Evolutionary conservation across 2,329 filamentous ascomycete species (phyloP).

Genomic region (Exserohilum rostratum): DNA sequence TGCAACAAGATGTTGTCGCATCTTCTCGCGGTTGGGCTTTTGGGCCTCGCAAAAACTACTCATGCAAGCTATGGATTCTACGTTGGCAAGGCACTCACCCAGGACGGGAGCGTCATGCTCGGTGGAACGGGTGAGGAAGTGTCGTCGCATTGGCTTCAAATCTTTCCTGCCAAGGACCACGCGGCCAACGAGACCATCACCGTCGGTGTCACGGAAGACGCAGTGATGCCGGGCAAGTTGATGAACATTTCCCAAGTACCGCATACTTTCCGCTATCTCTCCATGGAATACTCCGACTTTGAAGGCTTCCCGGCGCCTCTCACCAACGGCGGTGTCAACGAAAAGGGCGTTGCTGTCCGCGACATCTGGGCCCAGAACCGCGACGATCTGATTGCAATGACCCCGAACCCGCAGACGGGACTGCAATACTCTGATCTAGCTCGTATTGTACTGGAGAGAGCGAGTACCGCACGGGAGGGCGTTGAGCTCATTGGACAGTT

Average conservation of each 20-base stretch:
- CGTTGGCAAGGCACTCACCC: constrained; percentile 54
- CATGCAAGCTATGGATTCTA: constrained; percentile 58
- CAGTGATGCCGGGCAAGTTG: constrained; percentile 44
- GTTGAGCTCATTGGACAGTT: constrained; percentile 52
- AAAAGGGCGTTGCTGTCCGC: constrained; percentile 50
- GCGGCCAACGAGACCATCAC: constrained; percentile 51
- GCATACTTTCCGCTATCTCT: constrained; percentile 45
- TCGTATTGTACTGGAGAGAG: constrained; percentile 50
- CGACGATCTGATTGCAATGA: constrained; percentile 50
- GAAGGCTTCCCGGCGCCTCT: constrained; percentile 53
- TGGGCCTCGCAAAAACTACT: constrained; percentile 15
- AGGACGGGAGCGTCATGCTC: constrained; percentile 52
- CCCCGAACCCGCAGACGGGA: constrained; percentile 50
- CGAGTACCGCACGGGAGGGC: constrained; percentile 50
- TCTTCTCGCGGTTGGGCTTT: constrained; percentile 7
- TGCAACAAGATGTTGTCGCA: constrained; percentile 9
- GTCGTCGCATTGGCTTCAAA: constrained; percentile 56
- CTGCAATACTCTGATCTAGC: constrained; percentile 53
- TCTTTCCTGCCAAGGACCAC: constrained; percentile 53
- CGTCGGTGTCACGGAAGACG: constrained; percentile 52
- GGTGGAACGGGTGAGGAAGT: constrained; percentile 58
- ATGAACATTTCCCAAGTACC: constrained; percentile 44
- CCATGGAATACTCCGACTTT: constrained; percentile 49
- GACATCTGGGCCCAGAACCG: constrained; percentile 53
- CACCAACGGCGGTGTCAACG: constrained; percentile 54